phyloP scores from a whole-genome alignment of 2,329 filamentous ascomycete species.

The Sclerotinia nivalis region DNA sequence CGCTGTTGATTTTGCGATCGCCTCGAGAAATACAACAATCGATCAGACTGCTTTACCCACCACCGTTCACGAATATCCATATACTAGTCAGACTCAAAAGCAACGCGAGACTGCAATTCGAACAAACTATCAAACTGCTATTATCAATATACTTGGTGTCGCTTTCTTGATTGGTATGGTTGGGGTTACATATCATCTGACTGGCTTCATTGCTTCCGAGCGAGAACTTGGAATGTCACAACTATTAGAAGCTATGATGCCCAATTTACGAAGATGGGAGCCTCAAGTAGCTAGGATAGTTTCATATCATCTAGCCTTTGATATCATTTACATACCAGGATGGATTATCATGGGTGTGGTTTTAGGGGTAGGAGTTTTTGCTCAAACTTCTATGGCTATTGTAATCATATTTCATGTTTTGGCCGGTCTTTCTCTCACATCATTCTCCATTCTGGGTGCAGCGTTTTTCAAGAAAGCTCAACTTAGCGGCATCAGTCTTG shows the following conservation, averaged over 20 bases:
- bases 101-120: slow-evolving; percentile 68
- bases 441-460: slow-evolving; percentile 77
- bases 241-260: slow-evolving; percentile 89
- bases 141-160: slow-evolving; percentile 76
- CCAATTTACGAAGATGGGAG: slow-evolving; percentile 71
- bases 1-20: slow-evolving; percentile 74
- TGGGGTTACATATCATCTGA: slow-evolving; percentile 82
- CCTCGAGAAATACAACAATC: slow-evolving; percentile 50
- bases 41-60: slow-evolving; percentile 45
- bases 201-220: slow-evolving; percentile 82
- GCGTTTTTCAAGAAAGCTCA: slow-evolving; percentile 86
- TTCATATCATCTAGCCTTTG: slow-evolving; percentile 78
- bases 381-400: slow-evolving; percentile 61
- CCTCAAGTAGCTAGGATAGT: slow-evolving; percentile 76
- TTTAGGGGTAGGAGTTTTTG: slow-evolving; percentile 63
- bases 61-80: slow-evolving; percentile 68
- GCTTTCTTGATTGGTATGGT: slow-evolving; percentile 78
- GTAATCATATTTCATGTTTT: slow-evolving; percentile 75
- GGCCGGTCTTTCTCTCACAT: slow-evolving; percentile 73
- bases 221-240: slow-evolving; percentile 85
- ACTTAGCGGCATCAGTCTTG: slow-evolving; percentile 78
- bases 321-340: slow-evolving; percentile 75
- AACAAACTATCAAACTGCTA: slow-evolving; percentile 66
- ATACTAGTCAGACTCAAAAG: slow-evolving; percentile 68
- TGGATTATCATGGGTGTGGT: slow-evolving; percentile 78